phyloP scores from a whole-genome alignment of 2,329 filamentous ascomycete genomes.

The Sarocladiaceae sp. region DNA sequence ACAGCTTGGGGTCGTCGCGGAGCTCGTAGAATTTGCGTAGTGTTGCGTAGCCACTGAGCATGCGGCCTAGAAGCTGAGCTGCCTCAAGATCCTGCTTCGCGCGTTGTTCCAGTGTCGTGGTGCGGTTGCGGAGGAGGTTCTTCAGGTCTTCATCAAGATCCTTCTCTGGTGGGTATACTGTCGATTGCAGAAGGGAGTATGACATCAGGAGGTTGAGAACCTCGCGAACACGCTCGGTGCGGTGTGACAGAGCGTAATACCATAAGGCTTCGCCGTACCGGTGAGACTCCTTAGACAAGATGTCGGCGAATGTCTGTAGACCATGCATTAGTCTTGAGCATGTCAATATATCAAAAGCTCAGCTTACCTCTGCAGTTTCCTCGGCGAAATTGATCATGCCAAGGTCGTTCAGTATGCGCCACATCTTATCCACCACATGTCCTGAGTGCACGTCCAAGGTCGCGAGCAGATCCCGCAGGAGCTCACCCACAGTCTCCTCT shows the following conservation, averaged over 20 bases:
- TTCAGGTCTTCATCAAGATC: slow-evolving; percentile 70
- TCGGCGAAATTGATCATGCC: slow-evolving; percentile 73
- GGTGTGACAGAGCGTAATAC: slow-evolving; percentile 85
- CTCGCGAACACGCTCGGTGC: slow-evolving; percentile 70
- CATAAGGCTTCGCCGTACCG: slow-evolving; percentile 81
- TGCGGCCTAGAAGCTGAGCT: slow-evolving; percentile 73
- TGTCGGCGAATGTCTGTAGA: slow-evolving; percentile 76
- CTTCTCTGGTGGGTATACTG: slow-evolving; percentile 63
- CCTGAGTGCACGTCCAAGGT: slow-evolving; percentile 59
- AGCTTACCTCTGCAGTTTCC: slow-evolving; percentile 69
- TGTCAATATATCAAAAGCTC: no score
- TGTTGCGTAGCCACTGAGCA: slow-evolving; percentile 88
- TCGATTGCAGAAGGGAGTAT: slow-evolving; percentile 79
- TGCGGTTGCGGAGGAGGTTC: slow-evolving; percentile 64
- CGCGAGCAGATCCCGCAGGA: slow-evolving; percentile 62
- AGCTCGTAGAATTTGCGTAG: slow-evolving; percentile 84
- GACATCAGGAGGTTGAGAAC: slow-evolving; percentile 83
- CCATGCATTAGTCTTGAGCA: no score
- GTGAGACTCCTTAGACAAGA: slow-evolving; percentile 63
- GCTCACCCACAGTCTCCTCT: slow-evolving; percentile 64
- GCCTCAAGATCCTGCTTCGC: slow-evolving; percentile 73
- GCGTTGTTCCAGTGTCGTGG: slow-evolving; percentile 62
- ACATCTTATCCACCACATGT: slow-evolving; percentile 72
- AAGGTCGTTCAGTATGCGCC: slow-evolving; percentile 68
- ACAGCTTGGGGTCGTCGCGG: slow-evolving; percentile 51